Conservation (phyloP, 768 basidiomycete species). For the Hortiboletus campestris region DNA sequence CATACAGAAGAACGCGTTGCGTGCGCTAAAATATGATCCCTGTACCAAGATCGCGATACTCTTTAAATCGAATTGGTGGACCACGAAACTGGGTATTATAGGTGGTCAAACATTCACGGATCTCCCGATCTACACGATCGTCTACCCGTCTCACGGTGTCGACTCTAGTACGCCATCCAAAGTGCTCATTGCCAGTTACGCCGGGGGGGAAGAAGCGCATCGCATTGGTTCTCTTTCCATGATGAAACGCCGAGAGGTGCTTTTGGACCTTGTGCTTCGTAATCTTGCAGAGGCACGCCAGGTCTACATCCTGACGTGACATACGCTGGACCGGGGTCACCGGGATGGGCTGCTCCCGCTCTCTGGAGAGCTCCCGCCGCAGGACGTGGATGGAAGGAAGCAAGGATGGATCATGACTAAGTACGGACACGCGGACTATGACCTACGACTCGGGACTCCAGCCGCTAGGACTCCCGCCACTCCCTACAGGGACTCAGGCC, state of each 20-base stretch:
- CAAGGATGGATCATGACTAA: too few relatives aligned
- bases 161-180: constrained; percentile 7
- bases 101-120: constrained; percentile 13
- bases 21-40: background rate
- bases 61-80: constrained; percentile 16
- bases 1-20: constrained; percentile 8
- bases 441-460: too few relatives aligned
- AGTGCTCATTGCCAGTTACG: constrained; percentile 9
- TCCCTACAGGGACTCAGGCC: too few relatives aligned
- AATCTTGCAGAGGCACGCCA: constrained; percentile 8
- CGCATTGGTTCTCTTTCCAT: background rate
- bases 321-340: too few relatives aligned
- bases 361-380: too few relatives aligned
- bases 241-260: background rate
- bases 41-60: constrained; percentile 3
- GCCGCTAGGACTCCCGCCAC: too few relatives aligned
- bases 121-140: constrained; percentile 4
- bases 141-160: constrained; percentile 10
- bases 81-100: constrained; percentile 5
- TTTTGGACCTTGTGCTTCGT: constrained; percentile 5
- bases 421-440: too few relatives aligned
- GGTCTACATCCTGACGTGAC: constrained; percentile 3
- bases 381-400: too few relatives aligned
- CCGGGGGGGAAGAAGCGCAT: background rate
- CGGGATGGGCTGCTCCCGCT: too few relatives aligned